These are phyloP conservation scores for Leptographium lundbergii DNA, from an alignment of 2,329 filamentous ascomycete genomes.

Conservation along the genomic window DNA sequence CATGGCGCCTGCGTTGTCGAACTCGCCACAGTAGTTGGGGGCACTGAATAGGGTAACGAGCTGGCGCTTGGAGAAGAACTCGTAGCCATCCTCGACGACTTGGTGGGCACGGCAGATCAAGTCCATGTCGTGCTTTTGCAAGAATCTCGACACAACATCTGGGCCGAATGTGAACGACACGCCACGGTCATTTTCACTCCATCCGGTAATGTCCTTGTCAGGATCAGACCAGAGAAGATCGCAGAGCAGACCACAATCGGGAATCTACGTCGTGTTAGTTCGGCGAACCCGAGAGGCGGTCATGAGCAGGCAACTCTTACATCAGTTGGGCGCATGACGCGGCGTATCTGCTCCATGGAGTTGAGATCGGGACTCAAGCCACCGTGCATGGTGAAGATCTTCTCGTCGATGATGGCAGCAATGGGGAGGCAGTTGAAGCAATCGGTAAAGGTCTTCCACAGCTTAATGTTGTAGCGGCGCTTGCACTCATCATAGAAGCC, in stretches of 20 bases:
- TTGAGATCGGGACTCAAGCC: constrained; percentile 94
- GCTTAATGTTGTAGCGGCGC: constrained; percentile 96
- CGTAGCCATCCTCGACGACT: constrained; percentile 97
- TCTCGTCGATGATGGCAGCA: constrained; percentile 97
- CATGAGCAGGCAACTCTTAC: constrained; percentile 45
- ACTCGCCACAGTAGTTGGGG: constrained; percentile 98
- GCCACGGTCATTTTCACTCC: constrained; percentile 97
- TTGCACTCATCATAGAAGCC: constrained; percentile 99
- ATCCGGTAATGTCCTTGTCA: constrained; percentile 97
- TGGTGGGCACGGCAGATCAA: constrained; percentile 97
- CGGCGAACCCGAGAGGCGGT: not conserved
- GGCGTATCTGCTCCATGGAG: constrained; percentile 99
- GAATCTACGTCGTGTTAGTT: constrained; percentile 51
- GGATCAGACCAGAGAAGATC: constrained; percentile 98
- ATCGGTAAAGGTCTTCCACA: constrained; percentile 99
- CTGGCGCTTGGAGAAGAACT: constrained; percentile 98
- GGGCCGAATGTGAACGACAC: constrained; percentile 98
- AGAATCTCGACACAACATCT: constrained; percentile 90
- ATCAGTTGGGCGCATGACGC: constrained; percentile 97
- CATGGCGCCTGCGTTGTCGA: constrained; percentile 98
- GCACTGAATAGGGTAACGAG: constrained; percentile 95
- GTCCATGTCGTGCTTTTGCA: constrained; percentile 99
- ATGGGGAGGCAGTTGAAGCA: constrained; percentile 99
- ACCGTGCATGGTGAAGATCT: constrained; percentile 99
- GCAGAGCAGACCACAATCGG: constrained; percentile 92